phyloP scores from a whole-genome alignment of 139 green algal species.

The Chlamydomonas eustigma region DNA sequence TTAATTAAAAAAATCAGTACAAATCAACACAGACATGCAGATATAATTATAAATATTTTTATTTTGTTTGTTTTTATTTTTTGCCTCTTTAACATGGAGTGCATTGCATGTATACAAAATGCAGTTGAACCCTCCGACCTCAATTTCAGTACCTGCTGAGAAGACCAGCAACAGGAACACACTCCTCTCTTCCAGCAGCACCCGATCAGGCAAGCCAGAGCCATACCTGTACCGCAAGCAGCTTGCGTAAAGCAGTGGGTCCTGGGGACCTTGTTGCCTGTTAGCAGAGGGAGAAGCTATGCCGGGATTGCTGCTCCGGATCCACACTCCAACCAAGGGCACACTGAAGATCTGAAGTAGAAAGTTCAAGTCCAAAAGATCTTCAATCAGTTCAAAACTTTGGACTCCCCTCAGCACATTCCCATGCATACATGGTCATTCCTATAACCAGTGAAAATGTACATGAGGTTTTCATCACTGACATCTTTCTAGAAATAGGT shows the following conservation, averaged over 20 bases:
- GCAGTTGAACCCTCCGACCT: too few relatives aligned
- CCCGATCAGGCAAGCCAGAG: conserved; percentile 34
- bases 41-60: too few relatives aligned
- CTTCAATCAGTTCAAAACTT: neutral
- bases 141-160: conserved; percentile 37
- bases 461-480: too few relatives aligned
- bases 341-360: conserved; percentile 42
- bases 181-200: neutral
- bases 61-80: too few relatives aligned
- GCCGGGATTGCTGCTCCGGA: conserved; percentile 27
- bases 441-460: too few relatives aligned
- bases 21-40: too few relatives aligned
- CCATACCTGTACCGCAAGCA: conserved; percentile 34
- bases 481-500: too few relatives aligned
- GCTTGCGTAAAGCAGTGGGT: conserved; percentile 32
- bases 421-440: too few relatives aligned
- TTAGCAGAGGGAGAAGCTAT: too few relatives aligned
- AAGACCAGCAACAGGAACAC: conserved; percentile 45
- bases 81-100: too few relatives aligned
- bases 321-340: conserved; percentile 50
- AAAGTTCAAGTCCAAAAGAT: neutral
- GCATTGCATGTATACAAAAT: too few relatives aligned
- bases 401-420: neutral
- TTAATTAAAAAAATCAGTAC: too few relatives aligned
- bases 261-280: conserved; percentile 1